A percentile compares a stretch with the other conserved stretches of the same genome.
These are phyloP conservation scores for Backusella circina DNA, from an alignment of 192 early-diverging fungal genomes.

Conservation along the genomic window DNA sequence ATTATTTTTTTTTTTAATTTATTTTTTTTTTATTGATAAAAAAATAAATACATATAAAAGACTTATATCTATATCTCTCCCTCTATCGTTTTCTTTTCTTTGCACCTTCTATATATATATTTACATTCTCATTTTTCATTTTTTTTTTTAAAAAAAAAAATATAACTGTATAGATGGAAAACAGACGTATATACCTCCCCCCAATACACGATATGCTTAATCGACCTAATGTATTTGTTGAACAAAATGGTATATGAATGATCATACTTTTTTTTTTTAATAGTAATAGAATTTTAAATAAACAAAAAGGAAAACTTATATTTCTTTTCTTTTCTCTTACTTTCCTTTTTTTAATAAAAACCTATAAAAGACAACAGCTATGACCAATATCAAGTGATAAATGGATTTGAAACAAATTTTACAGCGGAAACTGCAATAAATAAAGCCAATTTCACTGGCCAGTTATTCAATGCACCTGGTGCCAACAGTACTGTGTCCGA, in stretches of 20 bases:
- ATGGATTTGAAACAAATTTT: not conserved
- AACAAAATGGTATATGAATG: not conserved
- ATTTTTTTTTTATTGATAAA: slow-evolving; percentile 5
- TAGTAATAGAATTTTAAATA: not conserved
- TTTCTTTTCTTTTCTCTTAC: not conserved
- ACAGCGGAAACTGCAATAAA: not conserved
- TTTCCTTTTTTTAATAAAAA: not conserved
- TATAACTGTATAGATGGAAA: slow-evolving; percentile 4
- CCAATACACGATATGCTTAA: slow-evolving; percentile 12
- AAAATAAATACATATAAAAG: not conserved
- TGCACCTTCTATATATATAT: not conserved
- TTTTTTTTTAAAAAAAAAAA: not conserved
- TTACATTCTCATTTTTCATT: not conserved
- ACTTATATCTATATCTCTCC: not conserved
- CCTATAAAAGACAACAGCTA: not conserved
- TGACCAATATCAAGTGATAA: not conserved
- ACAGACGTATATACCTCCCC: not conserved
- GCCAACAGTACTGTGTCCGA: not conserved
- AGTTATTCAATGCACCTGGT: not conserved
- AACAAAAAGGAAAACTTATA: not conserved
- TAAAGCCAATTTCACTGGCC: not conserved
- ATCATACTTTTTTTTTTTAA: not conserved
- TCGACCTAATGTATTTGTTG: not conserved
- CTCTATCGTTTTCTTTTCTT: not conserved
- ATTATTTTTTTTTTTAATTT: not conserved